Evolutionary conservation across 2,329 filamentous ascomycete genomes (phyloP), one percentile per base, ranked within the genome.

Genomic region (Emmonsiellopsis sp.): DNA sequence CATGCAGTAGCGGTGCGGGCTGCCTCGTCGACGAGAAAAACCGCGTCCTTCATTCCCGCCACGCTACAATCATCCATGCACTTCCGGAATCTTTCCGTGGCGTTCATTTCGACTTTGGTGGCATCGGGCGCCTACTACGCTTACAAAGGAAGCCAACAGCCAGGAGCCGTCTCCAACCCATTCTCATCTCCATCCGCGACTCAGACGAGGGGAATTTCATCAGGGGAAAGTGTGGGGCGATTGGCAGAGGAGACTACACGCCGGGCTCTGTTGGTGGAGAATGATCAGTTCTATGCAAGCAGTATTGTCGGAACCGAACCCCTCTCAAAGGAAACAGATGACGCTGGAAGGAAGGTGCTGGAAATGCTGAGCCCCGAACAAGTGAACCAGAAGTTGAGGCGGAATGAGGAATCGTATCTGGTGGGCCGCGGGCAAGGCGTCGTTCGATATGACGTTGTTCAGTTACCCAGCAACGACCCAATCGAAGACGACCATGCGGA

Each of bases 401-500:
- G 86, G 67, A 88, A 88, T 65, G 90, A 98, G 72, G 85, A 95
- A 73, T 96, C 91, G 33, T 97, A 91, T 71, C 76, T 90, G 8
- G 88, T 98, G 42, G 89, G 89, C 55, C 79, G 93, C 51, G 94
- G 93, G 11, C 82, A 88, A 67, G 93, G 93, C 39, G 92, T 98
- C 40, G 85, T 95, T 58, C 84, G 93, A 60, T 98, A 98, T 66
- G 93, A 98, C 70, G 77, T 96, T 7, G 90, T 93, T 27, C 93
- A 98, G 70, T 80, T 97, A 56, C 88, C 92, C 8, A 95, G 89
- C 75, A 98, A 98, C 69, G 88, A 95, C 62, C 93, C 93, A 0
- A 98, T 98, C 55, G 93, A 98, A 73, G 93, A 98, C 65, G 94
- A 98, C 66, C 93, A 98, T 66, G 88, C 91, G 51, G 93, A 98